These are phyloP conservation scores for Apiotrichum gracile DNA, from an alignment of 1,284 basidiomycete genomes.

Conservation along the genomic window DNA sequence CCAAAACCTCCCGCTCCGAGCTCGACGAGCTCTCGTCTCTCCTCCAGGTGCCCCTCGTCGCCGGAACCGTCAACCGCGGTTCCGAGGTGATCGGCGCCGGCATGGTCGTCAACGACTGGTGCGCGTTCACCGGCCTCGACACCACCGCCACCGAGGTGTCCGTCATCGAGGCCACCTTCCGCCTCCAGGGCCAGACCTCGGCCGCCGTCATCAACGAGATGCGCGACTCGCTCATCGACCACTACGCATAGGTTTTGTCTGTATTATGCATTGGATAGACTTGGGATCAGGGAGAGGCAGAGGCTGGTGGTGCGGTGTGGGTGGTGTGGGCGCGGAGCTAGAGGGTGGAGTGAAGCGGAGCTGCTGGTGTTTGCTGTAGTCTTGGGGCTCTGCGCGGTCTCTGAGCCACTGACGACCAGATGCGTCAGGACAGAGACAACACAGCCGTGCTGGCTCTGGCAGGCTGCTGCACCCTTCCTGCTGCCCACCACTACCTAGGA, in stretches of 20 bases:
- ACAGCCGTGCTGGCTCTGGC: no score
- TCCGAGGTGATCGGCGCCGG: conserved; percentile 97
- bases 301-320: no score
- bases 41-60: conserved; percentile 90
- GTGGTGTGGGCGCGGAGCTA: no score
- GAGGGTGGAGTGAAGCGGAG: no score
- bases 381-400: no score
- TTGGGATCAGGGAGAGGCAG: no score
- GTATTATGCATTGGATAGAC: conserved; percentile 1
- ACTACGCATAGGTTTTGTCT: conserved; percentile 62
- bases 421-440: no score
- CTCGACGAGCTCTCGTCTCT: conserved; percentile 95
- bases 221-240: conserved; percentile 88
- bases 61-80: conserved; percentile 96
- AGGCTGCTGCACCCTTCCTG: no score
- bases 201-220: conserved; percentile 87
- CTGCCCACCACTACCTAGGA: no score
- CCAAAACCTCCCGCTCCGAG: conserved; percentile 92
- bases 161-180: conserved; percentile 96
- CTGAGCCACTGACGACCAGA: no score
- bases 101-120: conserved; percentile 98
- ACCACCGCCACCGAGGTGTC: conserved; percentile 97
- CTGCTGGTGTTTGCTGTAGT: no score
- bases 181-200: conserved; percentile 79
- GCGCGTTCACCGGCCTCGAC: conserved; percentile 92